Percentiles rank a stretch among this genome's conserved stretches.
phyloP scores from a whole-genome alignment of 83 land plant genomes.

The Thuja plicata region DNA sequence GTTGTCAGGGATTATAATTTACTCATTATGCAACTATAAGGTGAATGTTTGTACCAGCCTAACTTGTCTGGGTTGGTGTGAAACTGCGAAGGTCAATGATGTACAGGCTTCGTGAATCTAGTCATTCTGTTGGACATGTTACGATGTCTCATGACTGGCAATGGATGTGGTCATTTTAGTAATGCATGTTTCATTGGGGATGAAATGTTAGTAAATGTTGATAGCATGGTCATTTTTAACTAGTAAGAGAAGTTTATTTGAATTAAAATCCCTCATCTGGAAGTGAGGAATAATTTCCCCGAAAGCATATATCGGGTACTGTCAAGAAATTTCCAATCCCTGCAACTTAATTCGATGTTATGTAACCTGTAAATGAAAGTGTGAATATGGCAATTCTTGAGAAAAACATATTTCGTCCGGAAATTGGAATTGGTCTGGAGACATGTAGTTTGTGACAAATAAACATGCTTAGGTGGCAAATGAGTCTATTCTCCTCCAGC shows the following conservation, averaged over 20 bases:
- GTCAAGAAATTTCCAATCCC: background rate
- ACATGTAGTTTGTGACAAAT: background rate
- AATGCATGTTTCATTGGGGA: background rate
- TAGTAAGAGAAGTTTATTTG: background rate
- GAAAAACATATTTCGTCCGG: background rate
- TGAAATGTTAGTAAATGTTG: background rate
- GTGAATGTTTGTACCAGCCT: background rate
- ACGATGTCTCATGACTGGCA: background rate
- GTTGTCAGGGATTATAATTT: background rate
- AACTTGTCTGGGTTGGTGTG: background rate
- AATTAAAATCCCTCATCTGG: background rate
- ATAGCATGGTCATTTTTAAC: background rate
- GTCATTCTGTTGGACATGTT: background rate
- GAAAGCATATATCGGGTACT: background rate
- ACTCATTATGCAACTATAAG: background rate
- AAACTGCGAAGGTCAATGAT: background rate
- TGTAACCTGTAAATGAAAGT: too few relatives aligned
- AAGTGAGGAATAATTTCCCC: background rate
- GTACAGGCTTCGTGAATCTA: background rate
- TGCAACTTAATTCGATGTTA: background rate
- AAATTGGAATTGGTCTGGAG: background rate
- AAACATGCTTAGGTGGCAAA: background rate
- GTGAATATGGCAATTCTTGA: background rate
- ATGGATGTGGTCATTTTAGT: background rate
- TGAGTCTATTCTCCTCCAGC: too few relatives aligned